Evolutionary conservation across 345 rosid genomes (phyloP).

Genomic region (Hibiscus trionum): DNA sequence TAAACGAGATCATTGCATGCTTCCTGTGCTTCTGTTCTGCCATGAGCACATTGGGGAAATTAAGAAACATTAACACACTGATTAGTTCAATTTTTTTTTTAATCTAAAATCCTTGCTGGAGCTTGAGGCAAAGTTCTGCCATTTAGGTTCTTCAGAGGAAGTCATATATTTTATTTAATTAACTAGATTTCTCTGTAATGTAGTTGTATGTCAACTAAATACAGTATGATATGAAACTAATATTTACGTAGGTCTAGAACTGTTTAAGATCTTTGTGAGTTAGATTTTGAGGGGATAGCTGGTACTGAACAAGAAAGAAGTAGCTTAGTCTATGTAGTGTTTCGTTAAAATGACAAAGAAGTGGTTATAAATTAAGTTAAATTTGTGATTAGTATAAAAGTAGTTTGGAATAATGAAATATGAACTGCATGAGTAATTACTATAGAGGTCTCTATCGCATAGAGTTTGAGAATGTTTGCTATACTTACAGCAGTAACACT

Average conservation of each 20-base stretch:
- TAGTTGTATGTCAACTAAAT: neutral
- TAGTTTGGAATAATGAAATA: neutral
- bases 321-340: neutral
- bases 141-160: neutral
- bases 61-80: too few species aligned
- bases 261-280: neutral
- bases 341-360: neutral
- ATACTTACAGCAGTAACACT: neutral
- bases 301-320: neutral
- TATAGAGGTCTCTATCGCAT: neutral
- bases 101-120: constrained; percentile 3
- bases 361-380: neutral
- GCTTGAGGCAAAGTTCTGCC: neutral
- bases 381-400: neutral
- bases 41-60: too few species aligned
- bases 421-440: neutral
- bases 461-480: neutral
- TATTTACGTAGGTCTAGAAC: neutral
- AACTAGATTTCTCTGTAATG: neutral
- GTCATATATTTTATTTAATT: neutral
- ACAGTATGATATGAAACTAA: neutral
- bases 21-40: neutral
- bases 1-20: neutral
- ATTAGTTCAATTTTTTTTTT: too few species aligned
- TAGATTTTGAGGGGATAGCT: neutral